Evolutionary conservation across 1,139 yeast genomes (phyloP), one percentile per base, ranked within the genome.

Genomic region (Sugiyamaella novakii): DNA sequence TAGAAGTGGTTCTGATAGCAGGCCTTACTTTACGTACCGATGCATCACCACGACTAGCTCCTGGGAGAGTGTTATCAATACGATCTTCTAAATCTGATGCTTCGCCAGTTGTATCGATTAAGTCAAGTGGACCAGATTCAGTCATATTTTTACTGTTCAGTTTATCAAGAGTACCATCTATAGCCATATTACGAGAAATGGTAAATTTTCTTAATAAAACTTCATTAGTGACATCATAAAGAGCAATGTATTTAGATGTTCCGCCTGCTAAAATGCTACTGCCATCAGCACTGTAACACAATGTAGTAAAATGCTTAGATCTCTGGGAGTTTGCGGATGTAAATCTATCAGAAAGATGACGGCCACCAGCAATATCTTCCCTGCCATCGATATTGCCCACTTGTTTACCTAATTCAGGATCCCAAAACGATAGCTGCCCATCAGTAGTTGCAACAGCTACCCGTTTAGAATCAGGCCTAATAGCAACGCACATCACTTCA

Each of bases 381-480:
- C 84, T 80, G 43, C 95, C 94, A 65, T 94, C 98, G 52, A 92
- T 83, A 52, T 83, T 77, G 54, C 91, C 94, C 11, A 80, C 74
- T 67, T 91, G 97, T 55, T 80, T 83, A 10, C 91, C 96, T 47
- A 77, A 77, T 59, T 84, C 94, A 42, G 89, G 79, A 62, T 91
- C 91, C 80, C 88, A 94, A 46, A 88, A 79, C 1, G 87, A 70
- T 19, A 92, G 74, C 63, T 87, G 89, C 2, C 99, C 99, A 66
- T 87, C 95, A 59, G 92, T 75, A 0, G 98, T 84, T 28, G 94
- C 78, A 1, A 87, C 95, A 0, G 96, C 95, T 42, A 94, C 76
- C 63, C 87, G 87, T 63, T 87, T 85, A 18, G 96, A 88, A 66
- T 92, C 98, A 0, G 97, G 97, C 62, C 96, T 79, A 79, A 92